Conservation (phyloP, 2,329 filamentous ascomycete species). For the Trichoderma semiorbis region DNA sequence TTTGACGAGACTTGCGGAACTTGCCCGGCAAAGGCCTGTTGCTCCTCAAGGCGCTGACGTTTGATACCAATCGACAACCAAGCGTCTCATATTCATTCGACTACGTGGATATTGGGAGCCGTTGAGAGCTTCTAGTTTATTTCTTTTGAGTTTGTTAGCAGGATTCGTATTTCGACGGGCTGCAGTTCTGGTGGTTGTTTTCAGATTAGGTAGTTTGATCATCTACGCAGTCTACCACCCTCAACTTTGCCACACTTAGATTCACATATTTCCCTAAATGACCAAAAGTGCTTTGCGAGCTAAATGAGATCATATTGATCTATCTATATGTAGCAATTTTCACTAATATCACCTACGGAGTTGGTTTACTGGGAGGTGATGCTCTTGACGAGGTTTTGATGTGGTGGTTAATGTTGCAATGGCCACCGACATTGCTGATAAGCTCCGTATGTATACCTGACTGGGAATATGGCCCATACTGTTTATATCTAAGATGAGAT, state of each 20-base stretch:
- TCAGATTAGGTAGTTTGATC: not conserved
- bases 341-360: not conserved
- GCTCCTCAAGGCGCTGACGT: not conserved
- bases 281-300: not conserved
- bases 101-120: not conserved
- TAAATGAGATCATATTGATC: not conserved
- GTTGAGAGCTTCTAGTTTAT: not conserved
- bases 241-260: not conserved
- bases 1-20: not conserved
- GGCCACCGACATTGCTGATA: not conserved
- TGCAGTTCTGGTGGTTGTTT: not conserved
- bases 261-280: too few relatives aligned
- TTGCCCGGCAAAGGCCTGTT: not conserved
- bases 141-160: not conserved
- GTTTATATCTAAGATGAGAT: not conserved
- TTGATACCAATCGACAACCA: not conserved
- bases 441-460: not conserved
- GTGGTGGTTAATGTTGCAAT: not conserved
- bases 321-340: not conserved
- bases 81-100: not conserved
- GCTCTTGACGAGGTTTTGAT: not conserved
- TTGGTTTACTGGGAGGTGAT: not conserved
- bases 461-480: not conserved
- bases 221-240: not conserved
- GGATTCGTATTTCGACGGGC: not conserved